phyloP scores from a whole-genome alignment of 2,329 filamentous ascomycete genomes.

The Byssoonygena ceratinophila region DNA sequence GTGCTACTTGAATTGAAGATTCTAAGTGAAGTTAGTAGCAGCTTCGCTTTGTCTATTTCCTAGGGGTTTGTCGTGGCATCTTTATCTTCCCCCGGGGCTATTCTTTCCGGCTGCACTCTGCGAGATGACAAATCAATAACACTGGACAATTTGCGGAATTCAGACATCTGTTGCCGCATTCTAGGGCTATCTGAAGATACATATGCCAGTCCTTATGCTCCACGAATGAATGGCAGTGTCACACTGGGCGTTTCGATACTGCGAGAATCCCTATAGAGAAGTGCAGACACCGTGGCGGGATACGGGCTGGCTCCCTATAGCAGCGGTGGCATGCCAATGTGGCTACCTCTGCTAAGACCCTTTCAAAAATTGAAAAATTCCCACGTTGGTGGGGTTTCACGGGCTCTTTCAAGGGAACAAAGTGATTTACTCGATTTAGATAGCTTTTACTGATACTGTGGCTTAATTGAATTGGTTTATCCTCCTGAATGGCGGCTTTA shows the following conservation, averaged over 20 bases:
- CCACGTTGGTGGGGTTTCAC: not conserved
- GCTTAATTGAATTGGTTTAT: conserved; percentile 5
- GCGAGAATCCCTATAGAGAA: not conserved
- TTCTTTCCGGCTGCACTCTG: not conserved
- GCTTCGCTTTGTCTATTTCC: not conserved
- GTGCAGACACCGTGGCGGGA: not conserved
- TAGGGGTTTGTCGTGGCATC: too few species aligned
- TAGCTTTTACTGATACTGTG: conserved; percentile 10
- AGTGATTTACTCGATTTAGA: conserved; percentile 3
- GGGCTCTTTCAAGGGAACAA: not conserved
- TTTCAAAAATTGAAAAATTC: not conserved
- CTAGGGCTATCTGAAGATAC: not conserved
- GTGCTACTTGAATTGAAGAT: too few species aligned
- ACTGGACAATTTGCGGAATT: not conserved
- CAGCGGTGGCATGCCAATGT: not conserved
- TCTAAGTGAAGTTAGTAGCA: not conserved
- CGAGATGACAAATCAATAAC: not conserved
- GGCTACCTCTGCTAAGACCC: not conserved
- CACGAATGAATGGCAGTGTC: not conserved
- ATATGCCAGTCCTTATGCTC: not conserved
- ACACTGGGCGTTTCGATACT: not conserved
- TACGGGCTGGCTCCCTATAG: not conserved
- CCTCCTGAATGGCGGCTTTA: conserved; percentile 11
- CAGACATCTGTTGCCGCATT: too few species aligned
- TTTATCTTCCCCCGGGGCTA: not conserved